A percentile compares a stretch with the other conserved stretches of the same genome.
Evolutionary conservation across 148 eudicot species (phyloP).

Genomic region (Fagopyrum esculentum): DNA sequence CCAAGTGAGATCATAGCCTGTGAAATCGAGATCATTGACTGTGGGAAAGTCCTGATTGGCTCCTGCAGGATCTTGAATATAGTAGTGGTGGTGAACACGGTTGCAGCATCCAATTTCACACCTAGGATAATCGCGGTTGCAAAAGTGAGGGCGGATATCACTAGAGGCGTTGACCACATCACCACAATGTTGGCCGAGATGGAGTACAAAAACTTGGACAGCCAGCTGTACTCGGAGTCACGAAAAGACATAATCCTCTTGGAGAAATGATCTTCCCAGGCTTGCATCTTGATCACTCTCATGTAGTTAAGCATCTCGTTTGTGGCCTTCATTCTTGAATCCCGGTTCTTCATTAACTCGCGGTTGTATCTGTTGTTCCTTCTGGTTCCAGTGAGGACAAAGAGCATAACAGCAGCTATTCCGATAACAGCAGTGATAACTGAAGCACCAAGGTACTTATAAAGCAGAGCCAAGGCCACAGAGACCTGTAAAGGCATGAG

Average conservation of each 20-base stretch:
- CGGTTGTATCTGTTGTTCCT: conserved; percentile 57
- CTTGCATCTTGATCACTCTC: conserved; percentile 94
- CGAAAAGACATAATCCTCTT: conserved; percentile 55
- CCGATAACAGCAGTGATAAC: conserved; percentile 50
- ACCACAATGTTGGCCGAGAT: conserved; percentile 52
- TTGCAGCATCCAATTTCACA: conserved; percentile 61
- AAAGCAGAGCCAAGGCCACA: conserved; percentile 56
- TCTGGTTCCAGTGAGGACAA: conserved; percentile 41
- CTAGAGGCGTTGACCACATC: conserved; percentile 67
- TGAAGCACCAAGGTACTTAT: conserved; percentile 42
- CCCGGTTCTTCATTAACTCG: conserved; percentile 61
- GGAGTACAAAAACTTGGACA: conserved; percentile 64
- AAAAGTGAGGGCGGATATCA: conserved; percentile 63
- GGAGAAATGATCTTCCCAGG: conserved; percentile 91
- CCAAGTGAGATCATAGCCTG: conserved; percentile 80
- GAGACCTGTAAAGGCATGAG: conserved; percentile 71
- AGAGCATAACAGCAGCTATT: conserved; percentile 37
- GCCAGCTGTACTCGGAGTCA: conserved; percentile 64
- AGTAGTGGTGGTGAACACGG: conserved; percentile 76
- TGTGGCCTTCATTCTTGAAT: conserved; percentile 85
- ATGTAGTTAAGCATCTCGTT: conserved; percentile 91
- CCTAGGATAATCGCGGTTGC: conserved; percentile 64
- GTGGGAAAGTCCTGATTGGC: conserved; percentile 87
- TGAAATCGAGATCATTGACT: conserved; percentile 82
- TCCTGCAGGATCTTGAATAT: conserved; percentile 76